Percentiles rank a stretch among this genome's conserved stretches.
Conservation (phyloP, 345 rosid species). For the Boechera retrofracta region DNA sequence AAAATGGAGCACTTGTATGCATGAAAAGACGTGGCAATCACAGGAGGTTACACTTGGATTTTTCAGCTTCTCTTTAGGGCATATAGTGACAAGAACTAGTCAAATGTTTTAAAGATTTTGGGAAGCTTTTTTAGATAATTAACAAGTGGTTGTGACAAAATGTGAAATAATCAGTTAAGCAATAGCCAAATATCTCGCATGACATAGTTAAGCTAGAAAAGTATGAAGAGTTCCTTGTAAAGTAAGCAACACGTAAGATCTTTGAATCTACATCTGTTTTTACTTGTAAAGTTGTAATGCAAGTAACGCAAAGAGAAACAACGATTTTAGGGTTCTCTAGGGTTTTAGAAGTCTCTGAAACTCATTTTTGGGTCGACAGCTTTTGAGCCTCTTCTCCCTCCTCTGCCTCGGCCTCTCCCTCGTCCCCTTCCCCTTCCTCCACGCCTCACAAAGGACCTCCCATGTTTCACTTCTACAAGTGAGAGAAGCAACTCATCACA, state of each 20-base stretch:
- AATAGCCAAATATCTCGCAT: neutral
- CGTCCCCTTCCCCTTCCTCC: constrained; percentile 72
- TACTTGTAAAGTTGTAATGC: constrained; percentile 5
- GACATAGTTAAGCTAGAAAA: neutral
- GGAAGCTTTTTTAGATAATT: neutral
- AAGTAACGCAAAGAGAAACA: neutral
- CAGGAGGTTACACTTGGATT: constrained; percentile 16
- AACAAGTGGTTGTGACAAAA: neutral
- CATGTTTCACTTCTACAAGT: constrained; percentile 85
- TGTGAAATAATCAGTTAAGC: neutral
- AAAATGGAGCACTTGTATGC: neutral
- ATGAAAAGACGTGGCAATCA: constrained; percentile 26
- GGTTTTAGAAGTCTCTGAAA: constrained; percentile 43
- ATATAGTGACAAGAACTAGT: constrained; percentile 24
- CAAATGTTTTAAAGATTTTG: constrained; percentile 15
- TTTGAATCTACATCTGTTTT: constrained; percentile 3
- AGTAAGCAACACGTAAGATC: neutral
- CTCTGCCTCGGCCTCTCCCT: constrained; percentile 67
- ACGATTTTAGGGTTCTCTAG: neutral
- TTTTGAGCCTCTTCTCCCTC: constrained; percentile 52
- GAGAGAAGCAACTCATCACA: constrained; percentile 93
- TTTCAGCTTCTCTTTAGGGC: constrained; percentile 23
- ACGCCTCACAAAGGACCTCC: constrained; percentile 69
- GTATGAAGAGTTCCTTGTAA: neutral
- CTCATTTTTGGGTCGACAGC: constrained; percentile 49